Conservation (phyloP, 202 grass and related monocot species). For the Elaeis oleifera region DNA sequence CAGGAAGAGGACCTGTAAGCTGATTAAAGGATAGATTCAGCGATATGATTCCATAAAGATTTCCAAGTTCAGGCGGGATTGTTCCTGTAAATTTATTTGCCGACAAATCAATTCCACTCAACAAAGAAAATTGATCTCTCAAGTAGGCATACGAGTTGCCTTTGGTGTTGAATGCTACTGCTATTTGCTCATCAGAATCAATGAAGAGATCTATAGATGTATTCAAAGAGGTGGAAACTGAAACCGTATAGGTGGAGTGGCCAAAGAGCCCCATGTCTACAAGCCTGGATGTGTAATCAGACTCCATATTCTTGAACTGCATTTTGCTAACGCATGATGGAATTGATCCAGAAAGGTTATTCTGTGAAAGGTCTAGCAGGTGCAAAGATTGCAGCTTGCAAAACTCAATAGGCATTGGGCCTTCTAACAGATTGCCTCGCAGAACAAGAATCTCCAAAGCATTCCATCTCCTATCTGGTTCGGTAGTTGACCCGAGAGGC, state of each 20-base stretch:
- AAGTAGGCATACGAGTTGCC: background rate
- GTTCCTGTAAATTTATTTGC: conserved; percentile 26
- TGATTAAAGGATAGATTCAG: conserved; percentile 33
- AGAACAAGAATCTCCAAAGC: too few relatives aligned
- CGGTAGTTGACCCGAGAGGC: too few relatives aligned
- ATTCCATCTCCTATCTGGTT: too few relatives aligned
- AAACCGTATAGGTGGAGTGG: too few relatives aligned
- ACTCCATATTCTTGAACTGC: conserved; percentile 8
- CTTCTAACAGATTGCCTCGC: too few relatives aligned
- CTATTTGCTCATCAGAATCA: too few relatives aligned
- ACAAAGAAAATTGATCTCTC: background rate
- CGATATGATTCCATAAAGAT: conserved; percentile 14
- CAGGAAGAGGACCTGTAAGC: conserved; percentile 7
- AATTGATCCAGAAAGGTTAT: conserved; percentile 12
- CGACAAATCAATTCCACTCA: conserved; percentile 30
- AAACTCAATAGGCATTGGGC: too few relatives aligned
- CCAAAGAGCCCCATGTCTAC: too few relatives aligned
- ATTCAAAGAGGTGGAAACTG: too few relatives aligned
- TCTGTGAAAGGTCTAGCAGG: conserved; percentile 1
- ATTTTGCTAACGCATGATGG: conserved; percentile 13
- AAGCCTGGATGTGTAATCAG: too few relatives aligned
- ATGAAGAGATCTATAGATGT: too few relatives aligned
- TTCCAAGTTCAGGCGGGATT: conserved; percentile 26
- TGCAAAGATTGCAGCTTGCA: too few relatives aligned
- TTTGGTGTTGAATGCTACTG: conserved; percentile 7